Percentiles rank a stretch among this genome's conserved stretches.
These are phyloP conservation scores for Dothidotthia symphoricarpi DNA, from an alignment of 2,329 filamentous ascomycete genomes.

Conservation along the genomic window DNA sequence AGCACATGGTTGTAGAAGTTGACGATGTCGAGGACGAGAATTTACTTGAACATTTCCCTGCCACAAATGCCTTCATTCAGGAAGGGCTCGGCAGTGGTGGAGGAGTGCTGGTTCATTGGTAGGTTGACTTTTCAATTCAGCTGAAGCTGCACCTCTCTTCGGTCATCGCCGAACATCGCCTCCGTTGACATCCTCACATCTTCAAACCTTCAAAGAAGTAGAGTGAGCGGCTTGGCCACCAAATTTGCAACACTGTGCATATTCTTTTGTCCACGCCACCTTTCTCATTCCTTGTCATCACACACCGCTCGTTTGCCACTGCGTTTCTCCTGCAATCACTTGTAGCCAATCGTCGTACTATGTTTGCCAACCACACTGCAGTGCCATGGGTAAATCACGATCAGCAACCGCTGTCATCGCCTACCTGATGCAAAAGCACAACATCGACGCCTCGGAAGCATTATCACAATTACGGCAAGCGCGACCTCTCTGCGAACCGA, in stretches of 20 bases:
- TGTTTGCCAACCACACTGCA: constrained; percentile 47
- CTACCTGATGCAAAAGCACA: constrained; percentile 67
- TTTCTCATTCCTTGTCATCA: constrained; percentile 17
- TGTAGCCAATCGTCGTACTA: constrained; percentile 26
- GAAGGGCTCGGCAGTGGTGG: constrained; percentile 63
- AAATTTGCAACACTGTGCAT: no score
- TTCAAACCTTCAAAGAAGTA: constrained; percentile 17
- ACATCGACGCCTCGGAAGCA: constrained; percentile 60
- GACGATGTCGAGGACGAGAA: constrained; percentile 92
- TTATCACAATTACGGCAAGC: constrained; percentile 67
- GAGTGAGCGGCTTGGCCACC: no score
- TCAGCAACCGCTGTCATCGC: constrained; percentile 82
- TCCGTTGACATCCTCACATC: constrained; percentile 38
- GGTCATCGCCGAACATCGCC: constrained; percentile 27
- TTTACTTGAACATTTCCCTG: constrained; percentile 74
- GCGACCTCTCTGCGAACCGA: constrained; percentile 81
- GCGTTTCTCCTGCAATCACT: neutral
- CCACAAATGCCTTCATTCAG: constrained; percentile 79
- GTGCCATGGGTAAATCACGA: constrained; percentile 89
- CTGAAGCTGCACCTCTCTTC: constrained; percentile 35
- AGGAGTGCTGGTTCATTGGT: constrained; percentile 70
- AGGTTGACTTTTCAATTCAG: constrained; percentile 45
- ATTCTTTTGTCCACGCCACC: constrained; percentile 1
- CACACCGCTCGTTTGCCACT: constrained; percentile 41
- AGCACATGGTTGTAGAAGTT: constrained; percentile 77